A percentile compares a stretch with the other conserved stretches of the same genome.
Conservation (phyloP, 2,329 filamentous ascomycete genomes). For the Purpureocillium lavendulum region DNA sequence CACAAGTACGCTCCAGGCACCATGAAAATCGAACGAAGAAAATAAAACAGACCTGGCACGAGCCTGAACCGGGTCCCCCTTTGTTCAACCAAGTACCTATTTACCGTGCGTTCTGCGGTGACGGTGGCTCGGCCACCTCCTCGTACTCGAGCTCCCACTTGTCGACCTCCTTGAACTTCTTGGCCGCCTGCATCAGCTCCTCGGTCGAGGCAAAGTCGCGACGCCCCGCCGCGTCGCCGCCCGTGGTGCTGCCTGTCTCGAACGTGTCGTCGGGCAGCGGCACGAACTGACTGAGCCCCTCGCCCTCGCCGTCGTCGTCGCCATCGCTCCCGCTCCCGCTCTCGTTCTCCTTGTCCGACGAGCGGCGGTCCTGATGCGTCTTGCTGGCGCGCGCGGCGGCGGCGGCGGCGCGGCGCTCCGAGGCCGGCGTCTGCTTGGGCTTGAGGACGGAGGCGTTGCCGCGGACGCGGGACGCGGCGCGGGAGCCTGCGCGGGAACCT, state of each 20-base stretch:
- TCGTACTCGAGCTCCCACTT: conserved; percentile 61
- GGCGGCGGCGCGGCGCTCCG: conserved; percentile 14
- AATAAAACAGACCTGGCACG: too few species aligned
- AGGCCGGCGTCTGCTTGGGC: conserved; percentile 12
- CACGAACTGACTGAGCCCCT: conserved; percentile 29
- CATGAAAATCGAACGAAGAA: too few species aligned
- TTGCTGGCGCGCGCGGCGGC: conserved; percentile 21
- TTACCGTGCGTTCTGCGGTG: conserved; percentile 42
- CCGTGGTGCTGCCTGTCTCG: conserved; percentile 15
- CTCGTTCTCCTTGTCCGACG: conserved; percentile 53
- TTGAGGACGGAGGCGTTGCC: conserved; percentile 14
- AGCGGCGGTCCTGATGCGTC: conserved; percentile 40
- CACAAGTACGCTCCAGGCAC: too few species aligned
- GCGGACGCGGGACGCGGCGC: conserved; percentile 6
- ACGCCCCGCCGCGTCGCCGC: conserved; percentile 21
- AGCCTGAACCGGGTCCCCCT: too few species aligned
- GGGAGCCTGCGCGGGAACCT: conserved; percentile 15
- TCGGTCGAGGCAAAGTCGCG: conserved; percentile 28
- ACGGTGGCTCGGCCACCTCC: conserved; percentile 49
- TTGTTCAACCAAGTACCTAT: too few species aligned
- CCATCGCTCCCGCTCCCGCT: conserved; percentile 24
- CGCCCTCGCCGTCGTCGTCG: conserved; percentile 24
- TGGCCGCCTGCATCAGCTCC: conserved; percentile 49
- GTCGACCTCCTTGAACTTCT: conserved; percentile 63
- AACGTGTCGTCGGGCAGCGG: conserved; percentile 38